Evolutionary conservation across 1,139 yeast genomes (phyloP).

Genomic region (Pichiaceae sp.): DNA sequence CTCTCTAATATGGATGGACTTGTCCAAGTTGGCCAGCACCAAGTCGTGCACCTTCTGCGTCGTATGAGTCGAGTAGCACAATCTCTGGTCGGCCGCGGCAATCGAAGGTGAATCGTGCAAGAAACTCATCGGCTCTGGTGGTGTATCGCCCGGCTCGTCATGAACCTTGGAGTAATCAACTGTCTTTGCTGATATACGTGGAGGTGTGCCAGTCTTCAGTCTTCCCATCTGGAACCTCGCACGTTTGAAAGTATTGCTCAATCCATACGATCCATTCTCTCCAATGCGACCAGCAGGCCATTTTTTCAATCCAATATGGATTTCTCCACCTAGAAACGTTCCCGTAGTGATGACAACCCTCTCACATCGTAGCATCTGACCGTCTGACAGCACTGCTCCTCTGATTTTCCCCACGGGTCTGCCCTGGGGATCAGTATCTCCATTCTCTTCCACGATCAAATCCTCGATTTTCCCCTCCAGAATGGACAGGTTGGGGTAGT

Average conservation of each 20-base stretch:
- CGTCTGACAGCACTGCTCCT: constrained; percentile 71
- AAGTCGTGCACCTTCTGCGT: constrained; percentile 67
- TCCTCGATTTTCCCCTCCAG: constrained; percentile 79
- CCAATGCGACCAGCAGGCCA: constrained; percentile 93
- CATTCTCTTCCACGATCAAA: constrained; percentile 47
- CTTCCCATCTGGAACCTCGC: constrained; percentile 85
- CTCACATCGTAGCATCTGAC: constrained; percentile 48
- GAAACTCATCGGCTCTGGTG: constrained; percentile 85
- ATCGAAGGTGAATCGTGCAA: constrained; percentile 61
- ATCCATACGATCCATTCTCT: constrained; percentile 85
- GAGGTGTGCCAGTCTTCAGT: constrained; percentile 96
- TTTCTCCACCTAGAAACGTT: constrained; percentile 89
- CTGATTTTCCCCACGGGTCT: constrained; percentile 37
- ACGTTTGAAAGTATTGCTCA: constrained; percentile 64
- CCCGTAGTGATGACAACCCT: constrained; percentile 91
- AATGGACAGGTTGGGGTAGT: constrained; percentile 53
- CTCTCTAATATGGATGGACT: constrained; percentile 85
- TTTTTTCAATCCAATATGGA: constrained; percentile 75
- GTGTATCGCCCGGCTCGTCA: constrained; percentile 71
- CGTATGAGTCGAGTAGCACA: constrained; percentile 75
- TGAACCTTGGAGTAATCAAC: constrained; percentile 56
- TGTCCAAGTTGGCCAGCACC: constrained; percentile 61
- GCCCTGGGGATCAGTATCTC: constrained; percentile 26
- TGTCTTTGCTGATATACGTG: constrained; percentile 64
- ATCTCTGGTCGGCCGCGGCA: constrained; percentile 40